Evolutionary conservation across 2,329 filamentous ascomycete species (phyloP).

Genomic region (Chaetomium sp.): DNA sequence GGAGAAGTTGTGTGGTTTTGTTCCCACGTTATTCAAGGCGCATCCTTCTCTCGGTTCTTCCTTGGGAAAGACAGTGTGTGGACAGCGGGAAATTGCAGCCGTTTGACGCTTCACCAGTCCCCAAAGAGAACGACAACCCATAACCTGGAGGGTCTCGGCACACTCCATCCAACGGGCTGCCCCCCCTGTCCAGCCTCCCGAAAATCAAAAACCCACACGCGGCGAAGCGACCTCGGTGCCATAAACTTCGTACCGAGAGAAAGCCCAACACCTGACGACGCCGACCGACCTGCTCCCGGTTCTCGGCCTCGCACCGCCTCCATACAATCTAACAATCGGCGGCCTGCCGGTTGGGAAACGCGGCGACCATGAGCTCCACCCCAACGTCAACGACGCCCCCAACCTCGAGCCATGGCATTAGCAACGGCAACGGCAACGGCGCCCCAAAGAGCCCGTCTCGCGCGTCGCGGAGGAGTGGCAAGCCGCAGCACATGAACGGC

Average conservation of each 20-base stretch:
- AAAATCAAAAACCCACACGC: no score
- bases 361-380: constrained; percentile 18
- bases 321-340: constrained; percentile 11
- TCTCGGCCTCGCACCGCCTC: not conserved
- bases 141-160: no score
- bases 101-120: not conserved
- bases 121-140: no score
- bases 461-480: constrained; percentile 20
- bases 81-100: not conserved
- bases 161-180: no score
- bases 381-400: not conserved
- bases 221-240: no score
- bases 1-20: no score
- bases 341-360: constrained; percentile 9
- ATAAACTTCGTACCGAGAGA: no score
- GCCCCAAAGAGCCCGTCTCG: constrained; percentile 9
- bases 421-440: constrained; percentile 13
- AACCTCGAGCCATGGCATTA: not conserved
- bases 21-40: not conserved
- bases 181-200: no score
- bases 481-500: constrained; percentile 41
- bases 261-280: not conserved
- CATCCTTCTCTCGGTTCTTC: not conserved
- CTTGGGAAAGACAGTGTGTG: not conserved
- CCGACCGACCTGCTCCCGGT: not conserved